These are phyloP conservation scores for Boletus coccyginus DNA, from an alignment of 768 basidiomycete genomes.

Conservation along the genomic window DNA sequence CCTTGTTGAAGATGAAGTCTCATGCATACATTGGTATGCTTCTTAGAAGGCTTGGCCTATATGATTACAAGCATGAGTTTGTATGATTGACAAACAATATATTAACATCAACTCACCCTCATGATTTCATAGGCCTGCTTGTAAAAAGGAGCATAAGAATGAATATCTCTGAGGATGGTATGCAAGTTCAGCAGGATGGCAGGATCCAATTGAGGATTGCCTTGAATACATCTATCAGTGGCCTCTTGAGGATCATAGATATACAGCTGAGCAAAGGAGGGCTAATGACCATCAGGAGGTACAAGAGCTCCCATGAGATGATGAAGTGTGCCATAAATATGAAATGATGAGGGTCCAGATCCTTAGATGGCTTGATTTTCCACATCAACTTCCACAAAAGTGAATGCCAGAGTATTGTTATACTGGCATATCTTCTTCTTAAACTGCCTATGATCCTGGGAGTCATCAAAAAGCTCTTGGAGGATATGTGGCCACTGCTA, in stretches of 20 bases:
- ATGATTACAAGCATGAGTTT: background rate
- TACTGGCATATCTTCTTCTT: constrained; percentile 38
- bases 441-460: constrained; percentile 16
- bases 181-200: constrained; percentile 26
- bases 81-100: background rate
- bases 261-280: constrained; percentile 41
- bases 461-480: constrained; percentile 14
- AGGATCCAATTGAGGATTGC: constrained; percentile 22
- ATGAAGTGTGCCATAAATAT: constrained; percentile 35
- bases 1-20: constrained; percentile 3
- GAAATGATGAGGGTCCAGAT: constrained; percentile 17
- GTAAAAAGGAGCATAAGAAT: constrained; percentile 32
- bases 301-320: constrained; percentile 36
- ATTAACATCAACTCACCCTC: background rate
- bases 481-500: constrained; percentile 14
- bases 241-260: constrained; percentile 39
- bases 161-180: constrained; percentile 10
- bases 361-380: background rate
- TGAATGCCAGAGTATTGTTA: constrained; percentile 25
- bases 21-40: constrained; percentile 13
- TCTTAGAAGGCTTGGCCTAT: constrained; percentile 11
- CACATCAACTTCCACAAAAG: background rate
- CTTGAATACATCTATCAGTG: constrained; percentile 20
- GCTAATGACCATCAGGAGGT: constrained; percentile 15
- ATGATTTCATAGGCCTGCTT: constrained; percentile 35